Evolutionary conservation across 192 early-diverging fungal species (phyloP).

Genomic region (Dispira parvispora): DNA sequence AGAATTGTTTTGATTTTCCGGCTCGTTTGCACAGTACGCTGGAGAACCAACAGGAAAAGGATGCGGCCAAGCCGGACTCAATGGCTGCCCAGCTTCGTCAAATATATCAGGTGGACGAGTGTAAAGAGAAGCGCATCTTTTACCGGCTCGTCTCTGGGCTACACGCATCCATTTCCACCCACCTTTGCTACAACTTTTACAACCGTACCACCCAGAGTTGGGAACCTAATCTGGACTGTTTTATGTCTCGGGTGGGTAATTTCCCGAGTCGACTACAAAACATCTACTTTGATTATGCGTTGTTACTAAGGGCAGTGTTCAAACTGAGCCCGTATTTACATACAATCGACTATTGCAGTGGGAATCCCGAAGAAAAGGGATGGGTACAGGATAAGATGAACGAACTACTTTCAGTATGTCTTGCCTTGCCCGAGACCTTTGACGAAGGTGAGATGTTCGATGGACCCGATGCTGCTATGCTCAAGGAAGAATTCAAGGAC

Average conservation of each 20-base stretch:
- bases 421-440: slow-evolving; percentile 62
- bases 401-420: slow-evolving; percentile 36
- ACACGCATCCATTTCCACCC: slow-evolving; percentile 91
- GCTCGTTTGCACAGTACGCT: neutral
- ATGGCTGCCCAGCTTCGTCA: no score
- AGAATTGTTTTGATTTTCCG: slow-evolving; percentile 85
- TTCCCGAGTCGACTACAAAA: slow-evolving; percentile 89
- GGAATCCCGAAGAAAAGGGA: slow-evolving; percentile 28
- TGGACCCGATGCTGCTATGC: slow-evolving; percentile 34
- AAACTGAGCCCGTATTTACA: slow-evolving; percentile 65
- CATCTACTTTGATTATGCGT: slow-evolving; percentile 85
- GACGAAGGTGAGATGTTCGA: slow-evolving; percentile 79
- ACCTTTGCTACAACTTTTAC: slow-evolving; percentile 91
- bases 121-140: slow-evolving; percentile 73
- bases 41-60: neutral
- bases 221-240: slow-evolving; percentile 86
- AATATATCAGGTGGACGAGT: slow-evolving; percentile 22
- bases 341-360: slow-evolving; percentile 60
- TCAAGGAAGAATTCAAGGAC: slow-evolving; percentile 77
- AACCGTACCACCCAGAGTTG: slow-evolving; percentile 76
- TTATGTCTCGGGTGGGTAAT: slow-evolving; percentile 66
- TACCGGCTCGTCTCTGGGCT: slow-evolving; percentile 63
- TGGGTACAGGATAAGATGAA: slow-evolving; percentile 28
- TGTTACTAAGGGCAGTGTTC: slow-evolving; percentile 68
- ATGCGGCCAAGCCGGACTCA: neutral